Base-by-base conservation (phyloP, 1,284 basidiomycete species). In the Puccinia hordei region DNA sequence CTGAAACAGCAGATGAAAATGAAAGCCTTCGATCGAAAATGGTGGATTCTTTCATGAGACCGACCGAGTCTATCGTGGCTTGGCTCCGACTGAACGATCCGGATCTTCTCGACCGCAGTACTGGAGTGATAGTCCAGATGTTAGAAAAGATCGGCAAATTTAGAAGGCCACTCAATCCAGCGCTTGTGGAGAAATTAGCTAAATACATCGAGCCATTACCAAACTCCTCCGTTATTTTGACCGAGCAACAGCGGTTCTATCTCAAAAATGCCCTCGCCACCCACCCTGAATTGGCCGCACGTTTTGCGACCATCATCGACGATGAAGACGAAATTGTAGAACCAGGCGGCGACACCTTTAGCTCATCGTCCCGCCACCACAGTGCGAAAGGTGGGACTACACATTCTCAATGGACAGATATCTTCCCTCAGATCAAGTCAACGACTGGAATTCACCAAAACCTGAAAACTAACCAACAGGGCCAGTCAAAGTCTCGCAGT, bases 31-130 rank as follows among this genome's bases (percentile, higher is more conserved):
- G 91, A 35, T 90, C 89, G 85, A 88, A 89, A 84, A 92, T 97
- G 90, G 89, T 95, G 35, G 88, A 88, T 49, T 89, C 91, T 82
- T 88, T 98, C 78, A 91, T 94, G 84, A 89, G 88, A 44, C 91
- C 95, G 78, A 87, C 97, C 57, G 88, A 89, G 2, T 92, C 94
- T 83, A 88, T 96, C 76, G 88, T 91, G 13, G 88, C 90, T 73
- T 98, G 95, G 95, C 87, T 98, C 75, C 90, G 95, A 30, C 87
- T 98, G 57, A 97, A 94, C 27, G 93, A 98, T 75, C 65, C 82
- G 8, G 84, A 84, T 63, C 81, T 85, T 19, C 82, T 84, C 27
- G 73, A 81, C n/a, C 78, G 81, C 19, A 81, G 82, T 6, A 82
- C 81, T 66, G 65, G 72, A 57, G 82, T 85, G 63, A 82, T 84